Evolutionary conservation across 352 stramenopile species (phyloP).

Genomic region (Phytophthora tubulina): DNA sequence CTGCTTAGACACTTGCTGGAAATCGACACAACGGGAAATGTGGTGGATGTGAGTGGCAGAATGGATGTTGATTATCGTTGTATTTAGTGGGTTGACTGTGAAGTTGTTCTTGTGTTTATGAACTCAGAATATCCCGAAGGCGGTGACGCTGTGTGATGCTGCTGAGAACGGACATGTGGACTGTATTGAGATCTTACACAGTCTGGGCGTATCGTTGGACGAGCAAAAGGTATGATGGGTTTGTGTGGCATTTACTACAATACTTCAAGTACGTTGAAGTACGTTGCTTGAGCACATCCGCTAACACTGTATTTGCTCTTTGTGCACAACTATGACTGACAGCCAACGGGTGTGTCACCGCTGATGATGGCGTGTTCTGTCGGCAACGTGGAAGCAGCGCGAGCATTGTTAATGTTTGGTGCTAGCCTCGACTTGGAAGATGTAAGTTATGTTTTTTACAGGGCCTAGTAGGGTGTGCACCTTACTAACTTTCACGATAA

Average conservation of each 20-base stretch:
- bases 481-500: slow-evolving; percentile 12
- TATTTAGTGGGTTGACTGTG: not conserved
- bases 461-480: no score
- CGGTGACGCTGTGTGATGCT: slow-evolving; percentile 82
- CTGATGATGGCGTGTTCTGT: slow-evolving; percentile 89
- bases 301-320: slow-evolving; percentile 20
- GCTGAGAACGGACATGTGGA: slow-evolving; percentile 86
- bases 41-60: slow-evolving; percentile 59
- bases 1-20: slow-evolving; percentile 80
- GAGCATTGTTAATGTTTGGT: slow-evolving; percentile 87
- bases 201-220: slow-evolving; percentile 82
- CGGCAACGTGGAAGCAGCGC: slow-evolving; percentile 86
- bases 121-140: slow-evolving; percentile 74
- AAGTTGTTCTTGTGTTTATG: slow-evolving; percentile 13
- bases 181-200: slow-evolving; percentile 84
- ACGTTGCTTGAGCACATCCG: no score
- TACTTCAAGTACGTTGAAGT: not conserved
- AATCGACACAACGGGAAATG: slow-evolving; percentile 65
- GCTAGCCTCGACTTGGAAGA: slow-evolving; percentile 87
- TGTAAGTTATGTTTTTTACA: slow-evolving; percentile 40
- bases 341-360: slow-evolving; percentile 83
- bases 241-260: not conserved
- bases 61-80: not conserved
- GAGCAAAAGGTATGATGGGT: slow-evolving; percentile 76
- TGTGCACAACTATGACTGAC: slow-evolving; percentile 11